Percentiles rank a stretch among this genome's conserved stretches.
phyloP scores from a whole-genome alignment of 1,284 basidiomycete species.

The Cutaneotrichosporon spelunceum region DNA sequence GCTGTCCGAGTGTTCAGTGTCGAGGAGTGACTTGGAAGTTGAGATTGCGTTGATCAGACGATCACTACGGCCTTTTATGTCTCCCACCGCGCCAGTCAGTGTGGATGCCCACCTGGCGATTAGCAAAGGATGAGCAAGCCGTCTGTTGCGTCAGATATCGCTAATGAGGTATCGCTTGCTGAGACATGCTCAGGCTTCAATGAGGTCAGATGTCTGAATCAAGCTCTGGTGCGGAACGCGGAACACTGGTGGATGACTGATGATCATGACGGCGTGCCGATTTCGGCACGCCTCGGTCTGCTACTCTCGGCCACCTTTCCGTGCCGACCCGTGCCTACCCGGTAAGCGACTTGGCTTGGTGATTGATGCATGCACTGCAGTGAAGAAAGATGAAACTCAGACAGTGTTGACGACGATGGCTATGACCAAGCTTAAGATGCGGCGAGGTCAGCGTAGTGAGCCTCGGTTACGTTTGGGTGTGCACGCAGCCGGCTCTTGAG shows the following conservation, averaged over 20 bases:
- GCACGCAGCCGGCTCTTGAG: constrained; percentile 20
- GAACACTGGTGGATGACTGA: neutral
- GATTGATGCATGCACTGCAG: neutral
- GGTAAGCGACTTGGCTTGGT: too few species aligned
- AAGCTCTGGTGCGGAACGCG: neutral
- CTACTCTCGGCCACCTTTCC: too few species aligned
- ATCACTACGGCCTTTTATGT: neutral
- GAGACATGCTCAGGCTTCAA: too few species aligned
- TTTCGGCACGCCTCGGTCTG: too few species aligned
- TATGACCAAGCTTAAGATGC: neutral
- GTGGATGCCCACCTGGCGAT: neutral
- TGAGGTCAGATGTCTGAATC: too few species aligned
- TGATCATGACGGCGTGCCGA: neutral
- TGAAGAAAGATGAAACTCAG: neutral
- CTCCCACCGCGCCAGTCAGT: neutral
- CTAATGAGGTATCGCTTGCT: neutral
- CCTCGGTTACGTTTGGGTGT: constrained; percentile 19
- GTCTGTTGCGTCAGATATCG: neutral
- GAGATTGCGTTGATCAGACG: neutral
- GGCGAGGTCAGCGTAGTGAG: constrained; percentile 12
- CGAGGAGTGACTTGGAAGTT: too few species aligned
- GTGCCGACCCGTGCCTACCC: too few species aligned
- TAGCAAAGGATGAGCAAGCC: neutral
- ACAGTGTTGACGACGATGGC: neutral
- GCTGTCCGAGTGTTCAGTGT: neutral